Evolutionary conservation across 352 stramenopile genomes (phyloP).

Genomic region (Phytopythium montanum): DNA sequence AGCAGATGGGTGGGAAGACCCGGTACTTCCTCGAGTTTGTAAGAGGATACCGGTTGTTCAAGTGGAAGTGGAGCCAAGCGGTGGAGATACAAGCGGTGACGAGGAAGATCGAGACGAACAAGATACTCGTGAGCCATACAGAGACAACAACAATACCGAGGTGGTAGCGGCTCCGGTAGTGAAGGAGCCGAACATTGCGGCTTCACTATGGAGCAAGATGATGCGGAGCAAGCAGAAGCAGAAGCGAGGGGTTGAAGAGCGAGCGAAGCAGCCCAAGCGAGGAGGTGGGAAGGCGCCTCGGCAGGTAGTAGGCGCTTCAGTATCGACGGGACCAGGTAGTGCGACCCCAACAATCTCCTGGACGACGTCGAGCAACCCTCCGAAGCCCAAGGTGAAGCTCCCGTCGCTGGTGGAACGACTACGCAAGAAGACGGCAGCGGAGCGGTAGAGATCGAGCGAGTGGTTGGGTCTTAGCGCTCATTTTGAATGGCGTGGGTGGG

Average conservation of each 20-base stretch:
- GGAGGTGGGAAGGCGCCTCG: slow-evolving; percentile 3
- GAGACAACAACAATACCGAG: background rate
- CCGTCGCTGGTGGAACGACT: slow-evolving; percentile 72
- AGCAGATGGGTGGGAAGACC: slow-evolving; percentile 54
- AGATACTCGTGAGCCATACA: no score
- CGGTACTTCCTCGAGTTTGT: slow-evolving; percentile 20
- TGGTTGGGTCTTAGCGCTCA: background rate
- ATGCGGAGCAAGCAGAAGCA: slow-evolving; percentile 43
- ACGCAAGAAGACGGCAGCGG: slow-evolving; percentile 57
- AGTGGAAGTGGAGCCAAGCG: background rate
- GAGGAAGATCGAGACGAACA: slow-evolving; percentile 8
- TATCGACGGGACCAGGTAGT: slow-evolving; percentile 1
- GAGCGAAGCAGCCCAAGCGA: slow-evolving; percentile 25
- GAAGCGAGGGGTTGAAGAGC: slow-evolving; percentile 29
- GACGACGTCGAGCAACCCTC: slow-evolving; percentile 32
- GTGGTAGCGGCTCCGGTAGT: background rate
- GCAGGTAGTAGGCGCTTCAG: background rate
- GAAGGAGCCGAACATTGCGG: slow-evolving; percentile 32
- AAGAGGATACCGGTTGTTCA: background rate
- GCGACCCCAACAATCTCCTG: slow-evolving; percentile 28
- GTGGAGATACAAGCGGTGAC: background rate
- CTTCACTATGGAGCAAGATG: slow-evolving; percentile 68
- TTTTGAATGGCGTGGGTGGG: background rate
- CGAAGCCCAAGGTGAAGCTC: slow-evolving; percentile 65
- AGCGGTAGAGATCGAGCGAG: slow-evolving; percentile 19